Conservation (phyloP, 352 stramenopile species). For the Phytophthora cajani region DNA sequence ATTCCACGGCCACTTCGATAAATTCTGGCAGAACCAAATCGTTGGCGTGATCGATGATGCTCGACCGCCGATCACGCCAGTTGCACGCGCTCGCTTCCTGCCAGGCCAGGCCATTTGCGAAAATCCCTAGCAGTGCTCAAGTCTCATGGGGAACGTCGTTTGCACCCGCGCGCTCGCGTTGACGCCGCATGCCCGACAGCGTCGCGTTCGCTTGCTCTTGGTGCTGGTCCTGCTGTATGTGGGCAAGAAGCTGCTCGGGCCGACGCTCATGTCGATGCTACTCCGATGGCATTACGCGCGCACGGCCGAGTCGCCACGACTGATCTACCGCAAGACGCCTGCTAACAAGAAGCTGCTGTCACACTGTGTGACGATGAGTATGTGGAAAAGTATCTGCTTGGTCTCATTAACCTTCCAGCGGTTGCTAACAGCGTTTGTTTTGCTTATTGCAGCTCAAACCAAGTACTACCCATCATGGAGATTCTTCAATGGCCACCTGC, state of each 20-base stretch:
- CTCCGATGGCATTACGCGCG: constrained; percentile 37
- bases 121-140: constrained; percentile 15
- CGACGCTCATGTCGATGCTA: constrained; percentile 24
- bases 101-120: constrained; percentile 21
- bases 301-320: constrained; percentile 39
- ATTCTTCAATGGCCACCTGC: constrained; percentile 64
- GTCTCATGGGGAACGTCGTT: constrained; percentile 30
- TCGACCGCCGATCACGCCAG: constrained; percentile 18
- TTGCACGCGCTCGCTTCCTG: neutral
- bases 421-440: too few species aligned
- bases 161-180: constrained; percentile 4
- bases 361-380: constrained; percentile 48
- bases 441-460: constrained; percentile 1
- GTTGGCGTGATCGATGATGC: too few species aligned
- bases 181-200: neutral
- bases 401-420: too few species aligned
- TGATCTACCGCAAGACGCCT: constrained; percentile 51
- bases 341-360: constrained; percentile 47
- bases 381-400: constrained; percentile 7
- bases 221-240: constrained; percentile 23
- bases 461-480: constrained; percentile 62
- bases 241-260: constrained; percentile 29
- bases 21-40: too few species aligned
- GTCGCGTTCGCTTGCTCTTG: constrained; percentile 10
- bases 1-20: too few species aligned